Evolutionary conservation across 2,329 filamentous ascomycete species (phyloP).

Genomic region (Sclerotinia sclerotiorum): DNA sequence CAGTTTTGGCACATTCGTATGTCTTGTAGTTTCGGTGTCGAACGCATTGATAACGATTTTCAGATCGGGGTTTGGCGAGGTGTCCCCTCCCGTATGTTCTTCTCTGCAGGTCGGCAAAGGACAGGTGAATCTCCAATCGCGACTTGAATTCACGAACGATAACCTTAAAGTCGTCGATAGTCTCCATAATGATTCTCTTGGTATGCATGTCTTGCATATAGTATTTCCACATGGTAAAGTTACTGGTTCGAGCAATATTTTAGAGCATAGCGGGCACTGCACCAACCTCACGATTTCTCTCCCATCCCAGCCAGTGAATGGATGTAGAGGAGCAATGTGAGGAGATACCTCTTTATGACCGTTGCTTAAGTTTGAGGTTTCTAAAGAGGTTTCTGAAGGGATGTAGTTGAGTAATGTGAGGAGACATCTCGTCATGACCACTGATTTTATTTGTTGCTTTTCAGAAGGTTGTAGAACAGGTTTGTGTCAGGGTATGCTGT

Average conservation of each 20-base stretch:
- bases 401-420: background rate
- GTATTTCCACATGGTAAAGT: conserved; percentile 80
- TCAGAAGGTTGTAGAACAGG: no score
- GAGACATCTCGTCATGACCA: no score
- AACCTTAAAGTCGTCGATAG: background rate
- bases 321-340: background rate
- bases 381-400: background rate
- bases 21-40: background rate
- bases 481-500: no score
- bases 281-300: conserved; percentile 69
- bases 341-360: no score
- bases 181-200: conserved; percentile 43
- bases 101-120: conserved; percentile 64
- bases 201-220: conserved; percentile 74
- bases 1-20: no score
- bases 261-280: conserved; percentile 74
- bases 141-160: background rate
- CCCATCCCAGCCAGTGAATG: conserved; percentile 46
- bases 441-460: no score
- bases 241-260: conserved; percentile 65
- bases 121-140: conserved; percentile 59
- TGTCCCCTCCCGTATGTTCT: conserved; percentile 62
- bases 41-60: background rate
- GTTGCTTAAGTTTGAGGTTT: no score
- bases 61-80: background rate